Conservation (phyloP, 2,329 filamentous ascomycete species). For the Aureobasidium musti region DNA sequence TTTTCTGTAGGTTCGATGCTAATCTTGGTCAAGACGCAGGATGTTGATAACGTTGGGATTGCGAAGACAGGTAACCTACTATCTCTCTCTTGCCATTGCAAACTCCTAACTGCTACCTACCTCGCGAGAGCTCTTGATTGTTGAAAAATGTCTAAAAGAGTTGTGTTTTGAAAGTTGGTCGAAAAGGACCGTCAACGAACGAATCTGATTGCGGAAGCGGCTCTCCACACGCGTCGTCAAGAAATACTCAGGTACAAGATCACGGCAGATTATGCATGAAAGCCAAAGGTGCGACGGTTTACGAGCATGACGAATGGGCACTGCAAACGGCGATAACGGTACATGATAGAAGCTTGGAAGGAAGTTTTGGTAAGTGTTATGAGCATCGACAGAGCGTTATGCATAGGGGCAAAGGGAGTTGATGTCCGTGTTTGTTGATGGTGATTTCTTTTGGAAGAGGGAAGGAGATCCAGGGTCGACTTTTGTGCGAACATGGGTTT, state of each 20-base stretch:
- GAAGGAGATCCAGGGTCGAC: neutral
- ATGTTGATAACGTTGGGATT: neutral
- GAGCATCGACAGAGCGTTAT: slow-evolving; percentile 18
- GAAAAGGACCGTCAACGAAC: neutral
- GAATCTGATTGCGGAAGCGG: slow-evolving; percentile 6
- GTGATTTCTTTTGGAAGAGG: neutral
- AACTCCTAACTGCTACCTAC: neutral
- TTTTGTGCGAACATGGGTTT: slow-evolving; percentile 16
- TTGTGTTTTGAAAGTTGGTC: neutral
- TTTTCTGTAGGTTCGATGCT: too few species aligned
- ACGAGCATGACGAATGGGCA: slow-evolving; percentile 14
- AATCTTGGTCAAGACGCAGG: neutral
- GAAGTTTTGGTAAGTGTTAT: neutral
- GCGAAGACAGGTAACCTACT: neutral
- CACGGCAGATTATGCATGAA: slow-evolving; percentile 15
- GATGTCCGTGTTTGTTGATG: slow-evolving; percentile 11
- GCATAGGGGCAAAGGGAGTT: slow-evolving; percentile 19
- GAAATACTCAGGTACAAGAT: slow-evolving; percentile 8
- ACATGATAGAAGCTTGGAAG: neutral
- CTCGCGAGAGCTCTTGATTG: neutral
- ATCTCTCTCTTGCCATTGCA: neutral
- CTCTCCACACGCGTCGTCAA: neutral
- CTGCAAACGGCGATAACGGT: slow-evolving; percentile 2
- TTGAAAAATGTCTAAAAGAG: neutral
- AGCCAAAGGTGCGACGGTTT: neutral